phyloP scores from a whole-genome alignment of 108 stramenopile genomes.

The Cylindrotheca fusiformis region DNA sequence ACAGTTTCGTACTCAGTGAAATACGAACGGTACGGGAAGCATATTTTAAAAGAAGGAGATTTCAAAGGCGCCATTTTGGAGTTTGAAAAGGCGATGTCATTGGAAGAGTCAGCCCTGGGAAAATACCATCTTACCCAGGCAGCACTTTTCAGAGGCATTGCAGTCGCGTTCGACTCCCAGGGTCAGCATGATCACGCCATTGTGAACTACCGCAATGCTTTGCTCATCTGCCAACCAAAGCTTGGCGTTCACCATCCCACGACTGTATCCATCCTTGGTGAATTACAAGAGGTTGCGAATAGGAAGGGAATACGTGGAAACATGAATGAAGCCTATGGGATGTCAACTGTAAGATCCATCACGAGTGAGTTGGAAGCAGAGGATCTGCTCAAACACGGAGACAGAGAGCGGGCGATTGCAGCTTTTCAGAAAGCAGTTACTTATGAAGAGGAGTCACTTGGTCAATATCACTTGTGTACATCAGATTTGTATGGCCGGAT shows the following conservation, averaged over 20 bases:
- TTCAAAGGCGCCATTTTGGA: neutral
- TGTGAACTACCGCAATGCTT: neutral
- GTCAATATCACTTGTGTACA: constrained; percentile 3
- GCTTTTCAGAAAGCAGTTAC: constrained; percentile 4
- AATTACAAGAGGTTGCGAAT: neutral
- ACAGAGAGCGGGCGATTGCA: neutral
- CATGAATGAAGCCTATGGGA: neutral
- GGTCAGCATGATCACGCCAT: neutral
- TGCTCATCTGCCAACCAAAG: neutral
- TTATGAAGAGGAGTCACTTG: neutral
- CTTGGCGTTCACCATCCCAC: neutral
- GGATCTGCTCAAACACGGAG: neutral
- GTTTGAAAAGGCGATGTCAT: neutral
- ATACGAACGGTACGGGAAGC: constrained; percentile 1
- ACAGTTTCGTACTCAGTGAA: constrained; percentile 8
- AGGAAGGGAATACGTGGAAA: too few species aligned
- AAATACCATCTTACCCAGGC: constrained; percentile 14
- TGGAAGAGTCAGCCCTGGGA: constrained; percentile 5
- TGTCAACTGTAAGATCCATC: neutral
- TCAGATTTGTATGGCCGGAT: neutral
- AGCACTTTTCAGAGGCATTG: constrained; percentile 2
- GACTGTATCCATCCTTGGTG: neutral
- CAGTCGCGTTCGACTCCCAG: neutral
- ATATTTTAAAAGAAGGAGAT: neutral
- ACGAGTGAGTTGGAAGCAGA: neutral